phyloP scores from a whole-genome alignment of 2,329 filamentous ascomycete genomes.

The Tolypocladium ovalisporum region DNA sequence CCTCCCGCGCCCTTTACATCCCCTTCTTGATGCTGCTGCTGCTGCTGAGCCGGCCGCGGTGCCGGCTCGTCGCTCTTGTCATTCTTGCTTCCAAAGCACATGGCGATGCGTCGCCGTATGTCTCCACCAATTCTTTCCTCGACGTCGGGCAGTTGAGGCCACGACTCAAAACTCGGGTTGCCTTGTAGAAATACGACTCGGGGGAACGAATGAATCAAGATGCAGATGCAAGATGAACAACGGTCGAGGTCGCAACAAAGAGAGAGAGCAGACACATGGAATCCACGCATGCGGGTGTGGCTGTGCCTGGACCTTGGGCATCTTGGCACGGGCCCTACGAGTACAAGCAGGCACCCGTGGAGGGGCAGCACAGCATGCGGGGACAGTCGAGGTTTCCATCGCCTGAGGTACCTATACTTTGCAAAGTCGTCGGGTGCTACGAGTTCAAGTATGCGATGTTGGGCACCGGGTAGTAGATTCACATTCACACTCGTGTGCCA shows the following conservation, averaged over 20 bases:
- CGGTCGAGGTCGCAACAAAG: neutral
- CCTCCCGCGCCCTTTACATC: constrained; percentile 12
- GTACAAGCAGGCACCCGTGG: too few species aligned
- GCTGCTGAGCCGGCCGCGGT: constrained; percentile 24
- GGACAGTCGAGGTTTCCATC: neutral
- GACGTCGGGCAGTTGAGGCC: neutral
- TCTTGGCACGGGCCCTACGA: neutral
- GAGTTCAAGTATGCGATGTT: too few species aligned
- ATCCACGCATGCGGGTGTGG: neutral
- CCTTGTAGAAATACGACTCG: neutral
- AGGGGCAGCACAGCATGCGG: neutral
- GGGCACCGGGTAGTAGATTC: too few species aligned
- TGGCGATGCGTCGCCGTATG: constrained; percentile 10
- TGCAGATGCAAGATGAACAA: neutral
- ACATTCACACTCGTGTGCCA: too few species aligned
- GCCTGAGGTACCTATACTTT: too few species aligned
- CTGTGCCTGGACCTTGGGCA: neutral
- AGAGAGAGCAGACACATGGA: neutral
- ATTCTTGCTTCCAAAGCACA: constrained; percentile 40
- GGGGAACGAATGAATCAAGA: too few species aligned
- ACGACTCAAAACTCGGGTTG: neutral
- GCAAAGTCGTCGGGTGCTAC: too few species aligned
- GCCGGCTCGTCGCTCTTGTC: constrained; percentile 25
- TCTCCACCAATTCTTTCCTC: neutral
- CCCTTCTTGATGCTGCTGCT: constrained; percentile 7